Evolutionary conservation across 495 filamentous ascomycete species (phyloP).

Genomic region (Tuber calosporum): DNA sequence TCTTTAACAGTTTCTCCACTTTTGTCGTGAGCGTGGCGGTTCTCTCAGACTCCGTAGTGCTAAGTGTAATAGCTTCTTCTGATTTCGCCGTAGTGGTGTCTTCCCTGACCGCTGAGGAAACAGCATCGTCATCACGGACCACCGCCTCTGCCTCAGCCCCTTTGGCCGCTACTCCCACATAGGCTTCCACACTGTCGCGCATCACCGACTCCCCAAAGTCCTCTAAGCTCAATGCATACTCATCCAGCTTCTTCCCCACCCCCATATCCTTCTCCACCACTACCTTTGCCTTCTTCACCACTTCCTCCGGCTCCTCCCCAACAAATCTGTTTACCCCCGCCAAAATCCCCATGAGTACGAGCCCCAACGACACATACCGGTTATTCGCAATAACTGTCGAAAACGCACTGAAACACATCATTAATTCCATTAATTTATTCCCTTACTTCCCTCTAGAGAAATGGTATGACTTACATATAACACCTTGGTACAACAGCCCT

Average conservation of each 20-base stretch:
- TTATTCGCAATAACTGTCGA: slow-evolving; percentile 61
- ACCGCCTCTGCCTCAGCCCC: slow-evolving; percentile 2
- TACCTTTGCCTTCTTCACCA: slow-evolving; percentile 2
- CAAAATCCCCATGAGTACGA: slow-evolving; percentile 60
- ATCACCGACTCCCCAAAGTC: slow-evolving; percentile 25
- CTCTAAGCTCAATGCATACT: background rate
- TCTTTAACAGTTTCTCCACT: slow-evolving; percentile 18
- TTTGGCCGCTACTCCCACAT: background rate
- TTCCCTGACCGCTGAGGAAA: background rate
- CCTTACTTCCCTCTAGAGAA: background rate
- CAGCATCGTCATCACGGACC: background rate
- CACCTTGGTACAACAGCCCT: slow-evolving; percentile 33
- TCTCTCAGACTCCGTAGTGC: background rate
- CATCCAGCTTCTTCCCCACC: background rate
- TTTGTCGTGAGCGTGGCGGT: background rate
- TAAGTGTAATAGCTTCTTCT: background rate
- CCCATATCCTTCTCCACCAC: background rate
- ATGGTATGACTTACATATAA: slow-evolving; percentile 22
- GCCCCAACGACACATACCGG: slow-evolving; percentile 72
- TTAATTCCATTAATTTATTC: background rate
- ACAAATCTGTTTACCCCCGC: slow-evolving; percentile 53
- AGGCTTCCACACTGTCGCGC: slow-evolving; percentile 7
- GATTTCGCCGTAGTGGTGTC: background rate
- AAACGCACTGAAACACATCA: slow-evolving; percentile 51
- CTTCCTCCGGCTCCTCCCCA: slow-evolving; percentile 9